Percentiles rank a stretch among this genome's conserved stretches.
These are phyloP conservation scores for Datura wrightii DNA, from an alignment of 257 asterid genomes.

Conservation along the genomic window DNA sequence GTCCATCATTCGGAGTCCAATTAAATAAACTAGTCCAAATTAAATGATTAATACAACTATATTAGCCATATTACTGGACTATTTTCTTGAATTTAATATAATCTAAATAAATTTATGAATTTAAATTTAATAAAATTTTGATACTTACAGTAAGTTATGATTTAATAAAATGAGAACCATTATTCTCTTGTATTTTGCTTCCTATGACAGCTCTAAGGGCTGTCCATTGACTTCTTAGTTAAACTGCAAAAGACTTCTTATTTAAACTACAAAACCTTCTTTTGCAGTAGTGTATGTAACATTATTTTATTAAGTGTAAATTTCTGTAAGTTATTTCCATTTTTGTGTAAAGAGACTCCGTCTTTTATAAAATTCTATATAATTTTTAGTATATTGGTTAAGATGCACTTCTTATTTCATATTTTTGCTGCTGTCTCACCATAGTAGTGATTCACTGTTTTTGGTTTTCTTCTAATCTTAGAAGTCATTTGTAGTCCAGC, in stretches of 20 bases:
- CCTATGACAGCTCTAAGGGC: conserved; percentile 30
- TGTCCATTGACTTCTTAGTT: neutral
- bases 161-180: conserved; percentile 40
- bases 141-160: conserved; percentile 39
- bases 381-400: conserved; percentile 25
- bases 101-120: too few relatives aligned
- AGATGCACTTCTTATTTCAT: neutral
- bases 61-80: too few relatives aligned
- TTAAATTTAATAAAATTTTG: too few relatives aligned
- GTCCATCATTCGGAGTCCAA: too few relatives aligned
- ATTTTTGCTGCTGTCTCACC: neutral
- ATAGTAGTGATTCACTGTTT: neutral
- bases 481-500: conserved; percentile 14
- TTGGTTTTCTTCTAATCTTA: neutral
- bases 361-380: neutral
- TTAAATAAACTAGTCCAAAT: too few relatives aligned
- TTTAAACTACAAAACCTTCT: neutral
- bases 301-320: conserved; percentile 23
- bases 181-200: conserved; percentile 18
- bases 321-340: conserved; percentile 27
- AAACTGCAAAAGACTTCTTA: neutral
- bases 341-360: conserved; percentile 12
- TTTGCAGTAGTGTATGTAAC: conserved; percentile 30
- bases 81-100: too few relatives aligned
- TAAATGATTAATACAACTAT: too few relatives aligned